Percentiles rank a stretch among this genome's conserved stretches.
Conservation (phyloP, 768 basidiomycete species). For the Suillus subaureus region DNA sequence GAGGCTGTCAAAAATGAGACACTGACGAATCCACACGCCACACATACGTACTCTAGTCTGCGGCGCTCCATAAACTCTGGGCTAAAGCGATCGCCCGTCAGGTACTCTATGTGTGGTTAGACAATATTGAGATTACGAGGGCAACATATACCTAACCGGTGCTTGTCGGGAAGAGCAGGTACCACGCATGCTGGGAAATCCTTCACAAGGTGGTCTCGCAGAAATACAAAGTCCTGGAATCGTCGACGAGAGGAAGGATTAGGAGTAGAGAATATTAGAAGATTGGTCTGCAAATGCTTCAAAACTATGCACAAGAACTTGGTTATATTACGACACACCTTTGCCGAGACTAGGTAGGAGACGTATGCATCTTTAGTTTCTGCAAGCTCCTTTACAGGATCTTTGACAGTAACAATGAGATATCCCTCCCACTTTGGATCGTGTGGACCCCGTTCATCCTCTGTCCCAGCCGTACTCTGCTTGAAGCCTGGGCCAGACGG, state of each 20-base stretch:
- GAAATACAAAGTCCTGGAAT: constrained; percentile 96
- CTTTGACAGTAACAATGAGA: constrained; percentile 79
- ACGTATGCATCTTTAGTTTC: constrained; percentile 98
- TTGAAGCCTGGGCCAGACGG: constrained; percentile 75
- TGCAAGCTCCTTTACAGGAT: constrained; percentile 93
- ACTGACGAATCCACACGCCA: neutral
- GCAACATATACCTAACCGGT: constrained; percentile 76
- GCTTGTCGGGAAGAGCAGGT: constrained; percentile 95
- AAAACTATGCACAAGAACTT: constrained; percentile 8
- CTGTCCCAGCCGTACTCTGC: constrained; percentile 73
- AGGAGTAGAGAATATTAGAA: constrained; percentile 79
- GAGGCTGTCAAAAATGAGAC: constrained; percentile 52
- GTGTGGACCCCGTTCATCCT: constrained; percentile 65
- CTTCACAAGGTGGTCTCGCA: constrained; percentile 83
- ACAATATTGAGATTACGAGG: neutral
- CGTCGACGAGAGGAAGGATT: constrained; percentile 81
- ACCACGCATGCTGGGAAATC: constrained; percentile 99
- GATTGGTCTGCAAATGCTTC: constrained; percentile 68
- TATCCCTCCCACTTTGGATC: constrained; percentile 93
- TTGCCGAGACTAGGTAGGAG: constrained; percentile 87
- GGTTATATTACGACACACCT: constrained; percentile 52
- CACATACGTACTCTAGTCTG: constrained; percentile 72
- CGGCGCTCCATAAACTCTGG: constrained; percentile 96
- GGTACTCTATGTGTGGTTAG: constrained; percentile 67
- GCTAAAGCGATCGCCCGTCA: constrained; percentile 97